phyloP scores from a whole-genome alignment of 106 monocot genomes.

The Iris macrosiphon region DNA sequence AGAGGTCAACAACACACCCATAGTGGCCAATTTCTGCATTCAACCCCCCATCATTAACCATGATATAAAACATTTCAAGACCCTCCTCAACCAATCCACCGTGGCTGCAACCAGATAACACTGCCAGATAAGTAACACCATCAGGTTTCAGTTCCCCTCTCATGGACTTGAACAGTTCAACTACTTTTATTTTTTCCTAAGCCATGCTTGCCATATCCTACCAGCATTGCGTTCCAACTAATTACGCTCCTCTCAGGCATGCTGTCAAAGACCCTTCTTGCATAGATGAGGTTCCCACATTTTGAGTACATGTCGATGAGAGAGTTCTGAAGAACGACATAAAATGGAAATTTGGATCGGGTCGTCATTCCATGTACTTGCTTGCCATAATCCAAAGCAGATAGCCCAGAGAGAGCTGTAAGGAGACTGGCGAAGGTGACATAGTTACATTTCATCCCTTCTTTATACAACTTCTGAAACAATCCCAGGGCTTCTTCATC shows the following conservation, averaged over 20 bases:
- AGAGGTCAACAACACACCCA: slow-evolving; percentile 65
- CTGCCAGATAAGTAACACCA: slow-evolving; percentile 57
- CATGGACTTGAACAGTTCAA: slow-evolving; percentile 49
- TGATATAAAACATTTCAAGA: slow-evolving; percentile 27
- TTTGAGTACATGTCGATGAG: slow-evolving; percentile 80
- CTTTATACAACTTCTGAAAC: slow-evolving; percentile 36
- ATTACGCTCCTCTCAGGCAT: slow-evolving; percentile 50
- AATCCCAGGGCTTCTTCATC: slow-evolving; percentile 55
- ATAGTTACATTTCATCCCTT: slow-evolving; percentile 63
- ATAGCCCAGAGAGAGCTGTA: slow-evolving; percentile 57
- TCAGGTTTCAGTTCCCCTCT: slow-evolving; percentile 45
- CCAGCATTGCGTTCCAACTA: slow-evolving; percentile 73
- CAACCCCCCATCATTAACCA: slow-evolving; percentile 20
- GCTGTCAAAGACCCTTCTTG: slow-evolving; percentile 54
- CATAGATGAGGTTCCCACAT: slow-evolving; percentile 55
- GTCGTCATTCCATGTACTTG: slow-evolving; percentile 56
- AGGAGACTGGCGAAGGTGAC: slow-evolving; percentile 67
- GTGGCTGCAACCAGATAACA: slow-evolving; percentile 66
- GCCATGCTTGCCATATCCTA: slow-evolving; percentile 60
- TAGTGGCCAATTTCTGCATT: slow-evolving; percentile 54
- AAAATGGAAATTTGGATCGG: slow-evolving; percentile 32
- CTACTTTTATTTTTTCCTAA: slow-evolving; percentile 54
- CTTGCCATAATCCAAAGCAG: slow-evolving; percentile 54
- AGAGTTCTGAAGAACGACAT: slow-evolving; percentile 55
- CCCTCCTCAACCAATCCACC: slow-evolving; percentile 65